Base-by-base conservation (phyloP, 2,329 filamentous ascomycete species). In the Rutstroemia sp. region DNA sequence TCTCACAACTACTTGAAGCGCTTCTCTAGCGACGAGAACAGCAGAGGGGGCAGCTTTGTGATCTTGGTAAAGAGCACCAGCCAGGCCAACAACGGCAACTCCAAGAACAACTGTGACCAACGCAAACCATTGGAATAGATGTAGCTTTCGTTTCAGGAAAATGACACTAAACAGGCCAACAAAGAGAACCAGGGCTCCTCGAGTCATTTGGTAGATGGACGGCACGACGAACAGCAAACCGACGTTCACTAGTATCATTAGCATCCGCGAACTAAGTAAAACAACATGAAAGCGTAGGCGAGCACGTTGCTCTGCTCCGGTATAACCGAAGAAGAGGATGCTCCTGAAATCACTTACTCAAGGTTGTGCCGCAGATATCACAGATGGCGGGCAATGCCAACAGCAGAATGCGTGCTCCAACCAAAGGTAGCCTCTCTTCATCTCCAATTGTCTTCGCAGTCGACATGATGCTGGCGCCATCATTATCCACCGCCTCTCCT, bases 201-300 rank as follows among this genome's bases (percentile, higher is more conserved):
- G 80, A 1, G 92, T 97, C 94, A 99, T 99, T 74, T 99, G 94
- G 73, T 96, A 99, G 68, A 99, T 96, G 59, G 89, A 95, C 1
- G 94, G 90, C 12, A 89, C 94, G 23, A 97, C 92, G 69, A 97
- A 92, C 49, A 97, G 79, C 63, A 99, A 78, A 3, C 94, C 94
- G 4, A 90, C 88, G 68, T 99, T 99, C 92, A 99, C 97, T 55
- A 97, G 16, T 12, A 44, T 10, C 8, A 19, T 55, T 55, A 55
- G 53, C 16, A 50, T 17, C 25, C 5, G 12, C 42, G 1, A 42
- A 42, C n/a, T n/a, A 42, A 42, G 8, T 42, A 19, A 42, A 4
- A 34, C 10, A 34, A 34, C 10, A 9, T 34, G 30, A 12, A 12
- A 34, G 9, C 10, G 10, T 34, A 10, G 10, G 30, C 30, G 12